phyloP scores from a whole-genome alignment of 2,329 filamentous ascomycete genomes.

The Truncatella angustata region DNA sequence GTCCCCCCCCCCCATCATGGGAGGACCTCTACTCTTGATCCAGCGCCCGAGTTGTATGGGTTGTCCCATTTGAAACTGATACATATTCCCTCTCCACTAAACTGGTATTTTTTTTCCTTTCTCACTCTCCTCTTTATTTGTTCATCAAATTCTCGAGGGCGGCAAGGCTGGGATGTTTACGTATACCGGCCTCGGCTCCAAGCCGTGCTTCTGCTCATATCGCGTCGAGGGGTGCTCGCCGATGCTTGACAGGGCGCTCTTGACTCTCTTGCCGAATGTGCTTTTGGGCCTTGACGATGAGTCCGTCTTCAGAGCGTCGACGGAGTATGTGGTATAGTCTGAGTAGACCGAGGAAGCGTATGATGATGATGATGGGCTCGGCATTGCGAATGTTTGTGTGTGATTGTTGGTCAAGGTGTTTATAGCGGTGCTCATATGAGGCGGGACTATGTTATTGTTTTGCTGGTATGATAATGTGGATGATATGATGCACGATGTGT shows the following conservation, averaged over 20 bases:
- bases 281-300: not conserved
- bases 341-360: constrained; percentile 7
- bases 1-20: no score
- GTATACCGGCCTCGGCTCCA: not conserved
- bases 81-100: no score
- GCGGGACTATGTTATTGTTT: no score
- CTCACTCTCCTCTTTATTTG: constrained; percentile 8
- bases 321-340: constrained; percentile 4
- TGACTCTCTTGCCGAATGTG: constrained; percentile 3
- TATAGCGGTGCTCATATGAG: no score
- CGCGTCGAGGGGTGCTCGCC: constrained; percentile 8
- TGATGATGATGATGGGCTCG: not conserved
- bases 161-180: not conserved
- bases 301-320: not conserved
- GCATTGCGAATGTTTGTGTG: not conserved
- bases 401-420: no score
- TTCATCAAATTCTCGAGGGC: not conserved
- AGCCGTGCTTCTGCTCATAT: constrained; percentile 8
- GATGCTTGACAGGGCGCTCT: not conserved
- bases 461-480: no score
- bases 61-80: no score
- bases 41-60: no score
- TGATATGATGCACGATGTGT: no score
- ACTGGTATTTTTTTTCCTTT: no score
- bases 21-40: no score